Conservation (phyloP, 164 flowering plant species). For the Dillenia turbinata region DNA sequence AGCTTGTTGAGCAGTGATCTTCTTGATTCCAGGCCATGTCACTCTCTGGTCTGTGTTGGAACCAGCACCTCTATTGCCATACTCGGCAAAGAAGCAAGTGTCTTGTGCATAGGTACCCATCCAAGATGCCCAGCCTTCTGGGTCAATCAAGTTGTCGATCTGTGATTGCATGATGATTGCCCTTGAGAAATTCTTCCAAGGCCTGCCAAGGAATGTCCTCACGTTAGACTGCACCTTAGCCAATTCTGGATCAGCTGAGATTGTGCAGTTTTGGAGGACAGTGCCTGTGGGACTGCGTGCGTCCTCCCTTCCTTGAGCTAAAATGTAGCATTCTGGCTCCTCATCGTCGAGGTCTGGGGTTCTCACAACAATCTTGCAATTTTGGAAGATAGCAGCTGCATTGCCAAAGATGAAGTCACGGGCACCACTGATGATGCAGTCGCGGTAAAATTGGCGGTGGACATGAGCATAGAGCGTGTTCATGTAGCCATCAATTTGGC, state of each 20-base stretch:
- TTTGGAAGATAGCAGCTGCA: conserved; percentile 60
- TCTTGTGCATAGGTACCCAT: neutral
- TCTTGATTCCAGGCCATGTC: neutral
- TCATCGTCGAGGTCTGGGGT: conserved; percentile 30
- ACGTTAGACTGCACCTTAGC: too few species aligned
- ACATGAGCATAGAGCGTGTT: conserved; percentile 68
- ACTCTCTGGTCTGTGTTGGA: neutral
- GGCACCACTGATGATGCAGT: conserved; percentile 73
- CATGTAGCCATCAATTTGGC: conserved; percentile 67
- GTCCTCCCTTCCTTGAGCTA: conserved; percentile 52
- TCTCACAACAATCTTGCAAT: conserved; percentile 51
- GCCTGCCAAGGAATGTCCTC: neutral
- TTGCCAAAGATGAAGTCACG: conserved; percentile 78
- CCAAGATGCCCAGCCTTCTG: too few species aligned
- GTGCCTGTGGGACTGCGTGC: conserved; percentile 11
- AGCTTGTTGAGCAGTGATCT: neutral
- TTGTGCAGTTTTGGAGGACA: conserved; percentile 15
- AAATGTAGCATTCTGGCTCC: conserved; percentile 42
- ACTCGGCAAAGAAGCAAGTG: neutral
- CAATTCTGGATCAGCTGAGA: conserved; percentile 1
- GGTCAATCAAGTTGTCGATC: neutral
- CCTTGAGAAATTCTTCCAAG: neutral
- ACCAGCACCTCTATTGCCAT: neutral
- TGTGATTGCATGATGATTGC: neutral
- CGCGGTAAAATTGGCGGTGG: conserved; percentile 75